phyloP scores from a whole-genome alignment of 768 basidiomycete genomes.

The Mycena metata region DNA sequence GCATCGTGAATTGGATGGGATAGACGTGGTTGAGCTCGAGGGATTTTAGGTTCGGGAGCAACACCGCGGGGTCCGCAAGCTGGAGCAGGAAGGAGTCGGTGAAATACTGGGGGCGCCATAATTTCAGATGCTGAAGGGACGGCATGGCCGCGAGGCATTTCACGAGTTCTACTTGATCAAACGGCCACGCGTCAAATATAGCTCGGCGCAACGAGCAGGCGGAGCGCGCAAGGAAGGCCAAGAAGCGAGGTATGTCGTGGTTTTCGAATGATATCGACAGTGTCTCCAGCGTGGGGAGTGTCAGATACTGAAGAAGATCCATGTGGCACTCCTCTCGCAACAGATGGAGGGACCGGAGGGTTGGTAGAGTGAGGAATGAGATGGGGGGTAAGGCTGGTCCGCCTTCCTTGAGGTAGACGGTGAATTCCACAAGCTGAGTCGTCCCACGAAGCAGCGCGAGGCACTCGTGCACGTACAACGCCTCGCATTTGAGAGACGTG shows the following conservation, averaged over 20 bases:
- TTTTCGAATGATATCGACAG: conserved; percentile 21
- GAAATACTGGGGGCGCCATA: conserved; percentile 21
- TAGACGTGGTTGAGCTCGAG: conserved; percentile 23
- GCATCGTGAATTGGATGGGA: conserved; percentile 24
- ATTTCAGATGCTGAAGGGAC: conserved; percentile 5
- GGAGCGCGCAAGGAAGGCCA: conserved; percentile 19
- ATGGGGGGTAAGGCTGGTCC: neutral
- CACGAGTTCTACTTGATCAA: conserved; percentile 1
- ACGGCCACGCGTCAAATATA: conserved; percentile 24
- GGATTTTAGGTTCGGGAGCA: conserved; percentile 4
- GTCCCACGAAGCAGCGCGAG: conserved; percentile 13
- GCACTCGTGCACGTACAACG: conserved; percentile 11
- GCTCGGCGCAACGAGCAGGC: conserved; percentile 5
- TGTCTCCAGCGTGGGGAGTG: conserved; percentile 9
- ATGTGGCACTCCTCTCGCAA: conserved; percentile 23
- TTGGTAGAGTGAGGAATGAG: neutral
- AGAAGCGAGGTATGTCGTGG: conserved; percentile 15
- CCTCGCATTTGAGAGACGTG: conserved; percentile 9
- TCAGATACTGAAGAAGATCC: conserved; percentile 23
- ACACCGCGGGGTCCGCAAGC: neutral
- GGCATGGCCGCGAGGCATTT: conserved; percentile 15
- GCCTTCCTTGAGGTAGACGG: conserved; percentile 8
- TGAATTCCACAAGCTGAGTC: conserved; percentile 14
- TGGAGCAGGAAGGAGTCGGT: conserved; percentile 14
- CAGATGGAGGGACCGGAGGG: conserved; percentile 17